Percentiles rank a stretch among this genome's conserved stretches.
Conservation (phyloP, 1,284 basidiomycete species). For the Blastosporella zonata region DNA sequence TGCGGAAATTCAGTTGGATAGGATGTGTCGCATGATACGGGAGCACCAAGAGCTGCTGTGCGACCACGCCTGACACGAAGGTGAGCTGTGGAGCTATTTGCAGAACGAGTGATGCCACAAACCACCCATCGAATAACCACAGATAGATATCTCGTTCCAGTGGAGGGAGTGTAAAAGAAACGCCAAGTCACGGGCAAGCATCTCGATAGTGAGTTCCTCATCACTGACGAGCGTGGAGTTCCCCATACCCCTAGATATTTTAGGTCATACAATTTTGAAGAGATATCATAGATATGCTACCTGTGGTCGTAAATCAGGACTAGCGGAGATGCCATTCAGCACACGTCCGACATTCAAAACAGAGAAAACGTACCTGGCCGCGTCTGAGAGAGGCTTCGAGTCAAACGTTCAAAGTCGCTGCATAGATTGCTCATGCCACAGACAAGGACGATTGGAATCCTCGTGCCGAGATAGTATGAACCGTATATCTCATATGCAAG, state of each 20-base stretch:
- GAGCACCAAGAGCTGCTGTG: slow-evolving; percentile 40
- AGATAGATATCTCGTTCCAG: slow-evolving; percentile 39
- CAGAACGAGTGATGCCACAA: slow-evolving; percentile 1
- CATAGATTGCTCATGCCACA: slow-evolving; percentile 26
- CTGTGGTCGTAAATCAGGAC: slow-evolving; percentile 15
- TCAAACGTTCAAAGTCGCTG: slow-evolving; percentile 28
- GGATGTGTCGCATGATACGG: slow-evolving; percentile 34
- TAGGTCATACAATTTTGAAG: background rate
- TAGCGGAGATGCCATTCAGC: background rate
- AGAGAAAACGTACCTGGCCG: slow-evolving; percentile 23
- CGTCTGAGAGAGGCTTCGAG: slow-evolving; percentile 19
- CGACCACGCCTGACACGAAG: slow-evolving; percentile 30
- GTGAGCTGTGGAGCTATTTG: background rate
- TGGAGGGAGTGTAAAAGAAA: slow-evolving; percentile 31
- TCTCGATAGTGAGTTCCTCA: slow-evolving; percentile 37
- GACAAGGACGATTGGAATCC: slow-evolving; percentile 27
- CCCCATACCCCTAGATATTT: slow-evolving; percentile 23
- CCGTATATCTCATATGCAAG: slow-evolving; percentile 32
- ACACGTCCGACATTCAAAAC: background rate
- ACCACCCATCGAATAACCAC: slow-evolving; percentile 45
- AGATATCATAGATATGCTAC: background rate
- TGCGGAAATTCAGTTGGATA: slow-evolving; percentile 33
- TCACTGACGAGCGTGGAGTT: slow-evolving; percentile 32
- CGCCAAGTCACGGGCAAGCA: slow-evolving; percentile 39
- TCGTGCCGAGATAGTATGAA: slow-evolving; percentile 17